Conservation (phyloP, 2,329 filamentous ascomycete species). For the Verticillium nonalfalfae region DNA sequence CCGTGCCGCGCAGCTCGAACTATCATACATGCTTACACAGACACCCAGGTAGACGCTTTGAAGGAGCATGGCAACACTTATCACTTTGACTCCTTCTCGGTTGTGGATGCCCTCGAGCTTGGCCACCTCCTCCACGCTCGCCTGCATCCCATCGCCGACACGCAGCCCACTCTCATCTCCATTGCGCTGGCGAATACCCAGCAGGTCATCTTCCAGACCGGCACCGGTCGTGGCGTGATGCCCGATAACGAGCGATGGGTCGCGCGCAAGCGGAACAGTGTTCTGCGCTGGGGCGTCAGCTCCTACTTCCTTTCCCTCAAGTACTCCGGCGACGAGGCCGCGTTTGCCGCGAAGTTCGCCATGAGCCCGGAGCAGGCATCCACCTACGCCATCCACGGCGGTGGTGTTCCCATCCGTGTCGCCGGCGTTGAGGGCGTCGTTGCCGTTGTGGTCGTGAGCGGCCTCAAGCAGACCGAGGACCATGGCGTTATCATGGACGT, state of each 20-base stretch:
- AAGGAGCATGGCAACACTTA: slow-evolving; percentile 34
- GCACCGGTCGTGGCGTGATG: slow-evolving; percentile 58
- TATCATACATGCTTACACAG: background rate
- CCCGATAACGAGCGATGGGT: slow-evolving; percentile 72
- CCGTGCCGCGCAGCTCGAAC: background rate
- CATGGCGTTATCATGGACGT: slow-evolving; percentile 70
- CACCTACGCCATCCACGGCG: slow-evolving; percentile 72
- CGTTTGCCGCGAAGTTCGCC: slow-evolving; percentile 60
- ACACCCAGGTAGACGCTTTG: slow-evolving; percentile 18
- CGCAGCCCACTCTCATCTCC: slow-evolving; percentile 52
- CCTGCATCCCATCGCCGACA: slow-evolving; percentile 42
- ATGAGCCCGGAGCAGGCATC: slow-evolving; percentile 49
- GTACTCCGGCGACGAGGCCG: slow-evolving; percentile 55
- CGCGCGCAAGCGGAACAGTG: slow-evolving; percentile 63
- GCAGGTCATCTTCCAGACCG: slow-evolving; percentile 65
- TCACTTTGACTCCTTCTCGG: slow-evolving; percentile 49
- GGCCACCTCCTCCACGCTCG: slow-evolving; percentile 58
- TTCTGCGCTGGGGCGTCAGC: slow-evolving; percentile 62
- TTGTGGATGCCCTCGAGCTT: slow-evolving; percentile 57
- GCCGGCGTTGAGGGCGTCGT: slow-evolving; percentile 69
- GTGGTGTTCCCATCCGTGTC: slow-evolving; percentile 67
- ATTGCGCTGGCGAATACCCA: slow-evolving; percentile 53
- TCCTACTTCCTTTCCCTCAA: slow-evolving; percentile 69
- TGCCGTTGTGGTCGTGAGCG: slow-evolving; percentile 69
- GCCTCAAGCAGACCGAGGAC: slow-evolving; percentile 70